Conservation (phyloP, 1,284 basidiomycete species). For the Chondrostereum purpureum region DNA sequence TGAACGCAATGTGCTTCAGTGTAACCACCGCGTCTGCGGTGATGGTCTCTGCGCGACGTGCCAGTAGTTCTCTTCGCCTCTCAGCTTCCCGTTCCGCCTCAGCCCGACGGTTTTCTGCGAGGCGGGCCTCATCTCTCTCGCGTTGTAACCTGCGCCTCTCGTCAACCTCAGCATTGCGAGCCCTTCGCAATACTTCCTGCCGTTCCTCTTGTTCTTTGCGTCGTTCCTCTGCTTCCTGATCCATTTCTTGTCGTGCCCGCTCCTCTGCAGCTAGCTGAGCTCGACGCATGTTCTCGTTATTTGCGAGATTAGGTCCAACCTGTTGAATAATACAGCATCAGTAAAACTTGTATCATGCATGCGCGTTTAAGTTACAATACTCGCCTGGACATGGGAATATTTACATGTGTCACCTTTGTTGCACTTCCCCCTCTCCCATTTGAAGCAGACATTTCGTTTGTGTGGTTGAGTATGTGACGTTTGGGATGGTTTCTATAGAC, state of each 20-base stretch:
- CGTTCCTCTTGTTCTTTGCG: not conserved
- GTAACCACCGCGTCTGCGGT: too few species aligned
- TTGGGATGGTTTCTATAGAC: not conserved
- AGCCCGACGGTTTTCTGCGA: too few species aligned
- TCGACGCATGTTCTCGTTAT: not conserved
- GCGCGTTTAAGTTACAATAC: not conserved
- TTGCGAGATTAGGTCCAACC: not conserved
- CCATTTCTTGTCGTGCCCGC: not conserved
- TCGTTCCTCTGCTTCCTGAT: not conserved
- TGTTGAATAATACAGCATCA: not conserved
- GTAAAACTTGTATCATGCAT: too few species aligned
- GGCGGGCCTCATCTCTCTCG: too few species aligned
- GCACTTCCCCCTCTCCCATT: not conserved
- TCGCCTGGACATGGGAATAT: not conserved
- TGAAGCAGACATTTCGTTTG: not conserved
- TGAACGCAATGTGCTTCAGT: constrained; percentile 36
- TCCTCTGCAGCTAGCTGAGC: not conserved
- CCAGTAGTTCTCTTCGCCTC: too few species aligned
- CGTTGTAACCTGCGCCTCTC: too few species aligned
- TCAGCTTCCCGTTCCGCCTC: too few species aligned
- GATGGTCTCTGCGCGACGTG: too few species aligned
- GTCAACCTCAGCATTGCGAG: too few species aligned
- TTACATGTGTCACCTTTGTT: not conserved
- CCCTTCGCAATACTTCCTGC: too few species aligned
- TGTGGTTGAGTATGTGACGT: not conserved